Evolutionary conservation across 2,329 filamentous ascomycete genomes (phyloP).

Genomic region (Seiridium cupressi): DNA sequence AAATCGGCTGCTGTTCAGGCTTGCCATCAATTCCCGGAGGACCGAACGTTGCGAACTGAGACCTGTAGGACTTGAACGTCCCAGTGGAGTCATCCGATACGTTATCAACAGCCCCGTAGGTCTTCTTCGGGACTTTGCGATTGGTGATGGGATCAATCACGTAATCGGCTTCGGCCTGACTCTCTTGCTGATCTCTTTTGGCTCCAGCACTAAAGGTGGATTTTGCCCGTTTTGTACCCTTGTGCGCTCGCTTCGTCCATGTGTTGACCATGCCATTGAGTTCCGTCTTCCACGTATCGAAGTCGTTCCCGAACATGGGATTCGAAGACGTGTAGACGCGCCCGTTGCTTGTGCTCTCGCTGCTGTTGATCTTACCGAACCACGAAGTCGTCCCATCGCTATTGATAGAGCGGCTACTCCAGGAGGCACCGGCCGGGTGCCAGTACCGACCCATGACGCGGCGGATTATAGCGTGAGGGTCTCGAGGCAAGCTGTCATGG

Average conservation of each 20-base stretch:
- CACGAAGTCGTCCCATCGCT: background rate
- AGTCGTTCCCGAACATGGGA: slow-evolving; percentile 5
- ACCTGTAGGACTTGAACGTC: slow-evolving; percentile 31
- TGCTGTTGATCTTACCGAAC: background rate
- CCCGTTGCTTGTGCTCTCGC: slow-evolving; percentile 32
- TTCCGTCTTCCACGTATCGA: slow-evolving; percentile 14
- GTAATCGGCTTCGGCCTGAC: slow-evolving; percentile 27
- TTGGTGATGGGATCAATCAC: slow-evolving; percentile 61
- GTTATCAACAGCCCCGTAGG: slow-evolving; percentile 11
- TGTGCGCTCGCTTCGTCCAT: slow-evolving; percentile 10
- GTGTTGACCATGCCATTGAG: slow-evolving; percentile 13
- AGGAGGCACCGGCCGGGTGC: slow-evolving; percentile 24
- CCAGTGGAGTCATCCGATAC: slow-evolving; percentile 22
- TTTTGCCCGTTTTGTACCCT: slow-evolving; percentile 6
- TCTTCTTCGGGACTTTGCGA: slow-evolving; percentile 39
- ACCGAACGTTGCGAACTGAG: slow-evolving; percentile 28
- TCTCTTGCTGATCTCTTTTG: slow-evolving; percentile 1
- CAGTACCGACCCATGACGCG: slow-evolving; percentile 40
- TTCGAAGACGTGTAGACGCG: slow-evolving; percentile 3
- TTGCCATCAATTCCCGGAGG: slow-evolving; percentile 16
- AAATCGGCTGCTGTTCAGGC: slow-evolving; percentile 18
- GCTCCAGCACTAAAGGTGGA: background rate
- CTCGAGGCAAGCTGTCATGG: slow-evolving; percentile 30
- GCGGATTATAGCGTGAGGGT: slow-evolving; percentile 36
- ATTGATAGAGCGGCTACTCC: slow-evolving; percentile 10